Percentiles rank a stretch among this genome's conserved stretches.
These are phyloP conservation scores for Fraxinus floribunda DNA, from an alignment of 305 asterid genomes.

Conservation along the genomic window DNA sequence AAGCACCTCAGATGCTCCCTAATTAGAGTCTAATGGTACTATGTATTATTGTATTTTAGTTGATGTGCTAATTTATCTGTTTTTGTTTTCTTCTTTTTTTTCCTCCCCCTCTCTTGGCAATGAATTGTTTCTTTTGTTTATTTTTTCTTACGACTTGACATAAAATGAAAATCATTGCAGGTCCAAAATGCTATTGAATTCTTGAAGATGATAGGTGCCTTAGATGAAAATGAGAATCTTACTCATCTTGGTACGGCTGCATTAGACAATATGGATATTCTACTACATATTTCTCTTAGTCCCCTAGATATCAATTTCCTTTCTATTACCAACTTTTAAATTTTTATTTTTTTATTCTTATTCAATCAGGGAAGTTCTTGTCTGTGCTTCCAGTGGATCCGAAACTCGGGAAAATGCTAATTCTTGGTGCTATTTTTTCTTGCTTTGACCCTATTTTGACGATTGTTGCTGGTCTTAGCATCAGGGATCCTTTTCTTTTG, in stretches of 20 bases:
- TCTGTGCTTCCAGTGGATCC: constrained; percentile 98
- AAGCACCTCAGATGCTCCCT: not conserved
- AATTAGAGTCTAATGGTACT: not conserved
- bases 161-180: constrained; percentile 40
- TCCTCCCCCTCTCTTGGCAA: constrained; percentile 1
- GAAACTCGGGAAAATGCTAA: constrained; percentile 95
- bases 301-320: constrained; percentile 14
- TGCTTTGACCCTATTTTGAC: constrained; percentile 97
- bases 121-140: constrained; percentile 13
- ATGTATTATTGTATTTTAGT: not conserved
- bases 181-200: constrained; percentile 98
- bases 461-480: constrained; percentile 93
- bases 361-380: constrained; percentile 72
- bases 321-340: constrained; percentile 10
- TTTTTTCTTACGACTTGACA: constrained; percentile 8
- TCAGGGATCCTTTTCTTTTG: constrained; percentile 93
- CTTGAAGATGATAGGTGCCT: constrained; percentile 95
- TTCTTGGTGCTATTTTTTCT: constrained; percentile 84
- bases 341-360: constrained; percentile 28
- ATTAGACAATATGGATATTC: constrained; percentile 19
- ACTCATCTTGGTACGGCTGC: constrained; percentile 76
- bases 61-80: not conserved
- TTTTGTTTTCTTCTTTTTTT: constrained; percentile 18
- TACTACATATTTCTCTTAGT: constrained; percentile 9
- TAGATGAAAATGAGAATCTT: constrained; percentile 92